A percentile compares a stretch with the other conserved stretches of the same genome.
These are phyloP conservation scores for Malassezia furfur DNA, from an alignment of 1,284 basidiomycete genomes.

Conservation along the genomic window DNA sequence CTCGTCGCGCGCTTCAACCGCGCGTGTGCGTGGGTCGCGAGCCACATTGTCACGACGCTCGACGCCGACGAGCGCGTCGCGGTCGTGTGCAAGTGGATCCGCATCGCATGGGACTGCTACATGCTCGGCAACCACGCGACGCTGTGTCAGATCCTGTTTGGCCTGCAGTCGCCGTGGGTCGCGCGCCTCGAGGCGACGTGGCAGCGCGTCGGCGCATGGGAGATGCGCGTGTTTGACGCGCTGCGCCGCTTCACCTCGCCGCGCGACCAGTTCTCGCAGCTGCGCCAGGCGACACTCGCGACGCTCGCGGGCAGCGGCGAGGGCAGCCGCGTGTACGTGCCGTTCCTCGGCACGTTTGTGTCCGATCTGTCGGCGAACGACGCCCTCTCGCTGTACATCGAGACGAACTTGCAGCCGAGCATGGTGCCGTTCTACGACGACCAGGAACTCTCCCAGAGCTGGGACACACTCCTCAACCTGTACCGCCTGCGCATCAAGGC, in stretches of 20 bases:
- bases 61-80: conserved; percentile 56
- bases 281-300: conserved; percentile 37
- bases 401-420: conserved; percentile 23
- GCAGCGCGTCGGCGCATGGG: conserved; percentile 62
- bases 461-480: conserved; percentile 16
- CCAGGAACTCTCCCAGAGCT: conserved; percentile 16
- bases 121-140: conserved; percentile 68
- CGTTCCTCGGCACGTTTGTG: conserved; percentile 42
- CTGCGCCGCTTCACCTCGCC: conserved; percentile 63
- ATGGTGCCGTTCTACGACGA: conserved; percentile 19
- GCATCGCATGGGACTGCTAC: conserved; percentile 83
- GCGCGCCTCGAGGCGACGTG: conserved; percentile 62
- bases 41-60: conserved; percentile 57
- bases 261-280: conserved; percentile 63
- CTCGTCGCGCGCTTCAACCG: conserved; percentile 80
- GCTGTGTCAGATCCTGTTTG: conserved; percentile 69
- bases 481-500: conserved; percentile 18
- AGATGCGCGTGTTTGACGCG: conserved; percentile 66
- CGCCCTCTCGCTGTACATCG: conserved; percentile 32
- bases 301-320: conserved; percentile 17
- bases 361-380: conserved; percentile 37
- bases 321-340: conserved; percentile 18
- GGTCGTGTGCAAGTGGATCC: conserved; percentile 69
- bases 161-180: conserved; percentile 65
- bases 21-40: conserved; percentile 69